Percentiles rank a stretch among this genome's conserved stretches.
Conservation (phyloP, 1,139 yeast species). For the Casaregolazyma lundiana region DNA sequence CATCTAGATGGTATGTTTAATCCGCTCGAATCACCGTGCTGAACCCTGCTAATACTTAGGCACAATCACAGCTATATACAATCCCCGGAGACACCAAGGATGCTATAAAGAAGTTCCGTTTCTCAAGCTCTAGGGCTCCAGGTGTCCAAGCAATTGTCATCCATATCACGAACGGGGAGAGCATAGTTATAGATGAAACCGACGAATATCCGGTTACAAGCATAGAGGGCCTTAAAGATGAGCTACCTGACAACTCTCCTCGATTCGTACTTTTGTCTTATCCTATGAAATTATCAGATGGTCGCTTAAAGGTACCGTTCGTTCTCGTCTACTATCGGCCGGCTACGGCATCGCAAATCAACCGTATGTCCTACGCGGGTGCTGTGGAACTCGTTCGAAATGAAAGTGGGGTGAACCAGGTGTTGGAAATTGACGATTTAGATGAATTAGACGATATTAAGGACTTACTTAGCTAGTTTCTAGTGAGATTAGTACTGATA, state of each 20-base stretch:
- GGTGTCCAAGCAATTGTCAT: constrained; percentile 52
- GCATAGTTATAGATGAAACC: constrained; percentile 22
- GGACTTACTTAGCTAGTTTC: constrained; percentile 14
- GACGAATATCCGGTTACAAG: constrained; percentile 21
- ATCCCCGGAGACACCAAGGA: constrained; percentile 62
- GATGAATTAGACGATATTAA: constrained; percentile 31
- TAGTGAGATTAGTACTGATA: neutral
- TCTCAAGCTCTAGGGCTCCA: constrained; percentile 61
- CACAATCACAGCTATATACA: constrained; percentile 43
- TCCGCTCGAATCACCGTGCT: neutral
- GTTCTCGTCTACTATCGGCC: constrained; percentile 84
- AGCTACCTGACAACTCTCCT: constrained; percentile 78
- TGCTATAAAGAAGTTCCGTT: constrained; percentile 64
- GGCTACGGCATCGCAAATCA: constrained; percentile 70
- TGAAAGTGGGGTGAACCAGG: constrained; percentile 66
- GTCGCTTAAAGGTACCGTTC: constrained; percentile 67
- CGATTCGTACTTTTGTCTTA: constrained; percentile 73
- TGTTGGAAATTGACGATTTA: constrained; percentile 31
- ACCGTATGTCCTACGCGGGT: constrained; percentile 85
- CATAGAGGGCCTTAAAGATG: constrained; percentile 62
- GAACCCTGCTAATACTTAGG: constrained; percentile 8
- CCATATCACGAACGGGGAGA: constrained; percentile 22
- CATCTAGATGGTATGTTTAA: neutral
- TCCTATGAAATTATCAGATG: constrained; percentile 65
- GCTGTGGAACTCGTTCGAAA: constrained; percentile 75